Base-by-base conservation (phyloP, 2,329 filamentous ascomycete species). In the Dothistroma pini region DNA sequence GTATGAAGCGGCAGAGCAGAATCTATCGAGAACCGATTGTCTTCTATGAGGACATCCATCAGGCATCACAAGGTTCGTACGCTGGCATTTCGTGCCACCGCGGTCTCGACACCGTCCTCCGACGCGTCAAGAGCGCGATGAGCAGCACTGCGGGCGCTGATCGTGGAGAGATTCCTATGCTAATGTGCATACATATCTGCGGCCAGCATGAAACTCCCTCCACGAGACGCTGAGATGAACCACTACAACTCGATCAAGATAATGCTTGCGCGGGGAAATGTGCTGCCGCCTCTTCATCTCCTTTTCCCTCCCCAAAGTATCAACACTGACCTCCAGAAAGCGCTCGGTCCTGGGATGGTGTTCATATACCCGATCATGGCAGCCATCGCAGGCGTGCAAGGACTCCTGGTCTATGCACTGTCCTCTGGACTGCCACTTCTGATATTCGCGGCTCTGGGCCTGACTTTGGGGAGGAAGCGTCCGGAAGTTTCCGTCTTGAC, bases 241-340 rank as follows among this genome's bases (percentile, higher is more conserved):
- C 90, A 90, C 93, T 82, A 89, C 79, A 87, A 93, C 90, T 93
- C 90, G 90, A 95, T 90, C 90, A 95, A 95, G 90, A 90, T 93
- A 95, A 93, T 92, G 89, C 90, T 95, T 95, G 90, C 90, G 90
- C 93, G 90, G 90, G 88, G 90, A 93, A 93, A 84, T 44, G 90
- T 93, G 90, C 89, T 93, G 90, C 90, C 90, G 89, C 89, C 91
- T 86, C 75, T 71, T 29, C 25, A 2, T 29, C 25, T 6, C 25
- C 25, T 29, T 29, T 29, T 2, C 25, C 73, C 69, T 71, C 74
- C 71, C 69, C 67, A 69, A 58, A 63, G 64, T 66, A 60, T 58
- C 62, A 60, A 32, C 52, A 62, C 59, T 63, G 52, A 63, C 61
- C 22, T 38, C 35, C 35, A 54, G 29, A 25, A 41, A 95, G 90